Conservation (phyloP, 1,139 yeast species). For the Petasospora rhodanensis region DNA sequence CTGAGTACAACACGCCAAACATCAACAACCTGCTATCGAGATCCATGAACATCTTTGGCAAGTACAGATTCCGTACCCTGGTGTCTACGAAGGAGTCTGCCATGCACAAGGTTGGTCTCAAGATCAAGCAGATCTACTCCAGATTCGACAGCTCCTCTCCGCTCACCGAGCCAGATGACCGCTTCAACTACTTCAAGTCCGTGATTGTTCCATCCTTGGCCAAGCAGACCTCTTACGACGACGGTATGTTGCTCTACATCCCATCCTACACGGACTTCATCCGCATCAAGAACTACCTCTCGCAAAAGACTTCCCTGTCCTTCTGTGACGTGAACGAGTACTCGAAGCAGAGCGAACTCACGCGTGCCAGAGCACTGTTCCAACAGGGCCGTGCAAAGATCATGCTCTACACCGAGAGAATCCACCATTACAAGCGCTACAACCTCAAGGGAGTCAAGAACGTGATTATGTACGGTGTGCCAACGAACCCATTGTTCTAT, state of each 20-base stretch:
- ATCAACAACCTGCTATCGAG: conserved; percentile 61
- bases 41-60: conserved; percentile 64
- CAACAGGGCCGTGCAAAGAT: conserved; percentile 61
- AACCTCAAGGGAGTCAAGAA: conserved; percentile 85
- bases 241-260: conserved; percentile 73
- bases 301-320: conserved; percentile 49
- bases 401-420: conserved; percentile 83
- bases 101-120: conserved; percentile 44
- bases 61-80: conserved; percentile 44
- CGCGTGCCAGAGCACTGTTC: conserved; percentile 69
- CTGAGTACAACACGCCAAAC: conserved; percentile 76
- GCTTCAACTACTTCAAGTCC: conserved; percentile 77
- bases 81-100: conserved; percentile 34
- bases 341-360: conserved; percentile 62
- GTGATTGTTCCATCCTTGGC: conserved; percentile 66
- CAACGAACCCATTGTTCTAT: conserved; percentile 81
- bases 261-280: conserved; percentile 88
- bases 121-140: conserved; percentile 68
- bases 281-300: conserved; percentile 68
- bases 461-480: conserved; percentile 76
- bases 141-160: conserved; percentile 60
- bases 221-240: conserved; percentile 48
- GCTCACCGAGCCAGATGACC: conserved; percentile 64
- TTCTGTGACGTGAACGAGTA: conserved; percentile 81
- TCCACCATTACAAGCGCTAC: conserved; percentile 86